These are phyloP conservation scores for Glonium stellatum DNA, from an alignment of 495 filamentous ascomycete genomes.

Conservation along the genomic window DNA sequence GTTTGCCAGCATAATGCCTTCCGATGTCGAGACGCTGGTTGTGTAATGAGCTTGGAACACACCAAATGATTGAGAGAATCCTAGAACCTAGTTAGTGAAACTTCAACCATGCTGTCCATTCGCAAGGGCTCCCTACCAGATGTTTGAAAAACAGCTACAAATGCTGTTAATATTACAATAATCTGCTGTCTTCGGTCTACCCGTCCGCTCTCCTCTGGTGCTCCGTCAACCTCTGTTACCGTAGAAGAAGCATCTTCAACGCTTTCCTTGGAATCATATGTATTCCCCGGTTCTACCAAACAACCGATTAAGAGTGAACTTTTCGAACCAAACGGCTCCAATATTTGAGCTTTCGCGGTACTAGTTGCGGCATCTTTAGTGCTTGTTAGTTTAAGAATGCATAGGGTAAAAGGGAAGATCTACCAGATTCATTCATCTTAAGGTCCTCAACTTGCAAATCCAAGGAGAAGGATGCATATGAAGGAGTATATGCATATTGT, in stretches of 20 bases:
- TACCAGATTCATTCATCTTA: no score
- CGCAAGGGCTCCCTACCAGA: background rate
- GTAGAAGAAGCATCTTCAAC: background rate
- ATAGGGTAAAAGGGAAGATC: no score
- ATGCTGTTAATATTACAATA: background rate
- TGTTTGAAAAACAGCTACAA: background rate
- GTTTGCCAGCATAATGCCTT: constrained; percentile 3
- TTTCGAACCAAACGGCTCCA: background rate
- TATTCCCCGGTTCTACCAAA: background rate
- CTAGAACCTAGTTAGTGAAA: background rate
- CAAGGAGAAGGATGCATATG: no score
- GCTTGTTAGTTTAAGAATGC: background rate
- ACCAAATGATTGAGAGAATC: constrained; percentile 9
- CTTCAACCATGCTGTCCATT: background rate
- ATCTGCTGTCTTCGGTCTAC: background rate
- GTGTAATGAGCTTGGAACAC: constrained; percentile 12
- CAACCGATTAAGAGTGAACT: background rate
- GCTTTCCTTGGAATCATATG: background rate
- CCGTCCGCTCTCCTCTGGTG: background rate
- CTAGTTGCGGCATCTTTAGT: background rate
- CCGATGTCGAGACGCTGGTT: background rate
- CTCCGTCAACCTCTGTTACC: background rate
- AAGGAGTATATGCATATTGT: no score
- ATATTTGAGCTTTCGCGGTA: background rate
- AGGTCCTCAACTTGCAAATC: no score